Percentiles rank a stretch among this genome's conserved stretches.
Conservation (phyloP, 768 basidiomycete species). For the Kwoniella sp. region DNA sequence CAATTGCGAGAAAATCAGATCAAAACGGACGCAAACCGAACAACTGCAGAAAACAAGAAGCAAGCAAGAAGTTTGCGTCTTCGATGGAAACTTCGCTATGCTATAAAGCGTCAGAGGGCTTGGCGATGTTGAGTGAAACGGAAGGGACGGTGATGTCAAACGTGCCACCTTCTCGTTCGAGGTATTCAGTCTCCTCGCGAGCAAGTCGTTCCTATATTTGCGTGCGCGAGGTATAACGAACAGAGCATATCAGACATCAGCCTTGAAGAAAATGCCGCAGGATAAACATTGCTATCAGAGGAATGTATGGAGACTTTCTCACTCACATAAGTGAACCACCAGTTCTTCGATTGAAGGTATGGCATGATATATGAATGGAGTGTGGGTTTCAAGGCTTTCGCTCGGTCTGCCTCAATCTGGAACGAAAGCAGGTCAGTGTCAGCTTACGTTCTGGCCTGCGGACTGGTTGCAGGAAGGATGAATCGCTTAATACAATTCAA, state of each 20-base stretch:
- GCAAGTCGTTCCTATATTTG: slow-evolving; percentile 31
- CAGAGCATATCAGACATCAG: not conserved
- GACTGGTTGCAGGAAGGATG: no score
- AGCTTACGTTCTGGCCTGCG: no score
- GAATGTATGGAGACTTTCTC: no score
- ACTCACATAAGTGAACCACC: slow-evolving; percentile 42
- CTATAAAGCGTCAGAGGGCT: slow-evolving; percentile 15
- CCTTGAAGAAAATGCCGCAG: no score
- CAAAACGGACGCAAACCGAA: no score
- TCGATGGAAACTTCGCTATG: not conserved
- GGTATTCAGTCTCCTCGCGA: slow-evolving; percentile 49
- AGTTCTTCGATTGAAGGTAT: slow-evolving; percentile 39
- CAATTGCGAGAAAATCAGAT: not conserved
- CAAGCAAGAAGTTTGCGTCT: not conserved
- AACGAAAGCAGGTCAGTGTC: not conserved
- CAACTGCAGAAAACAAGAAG: not conserved
- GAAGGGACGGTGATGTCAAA: slow-evolving; percentile 36
- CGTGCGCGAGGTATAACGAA: not conserved
- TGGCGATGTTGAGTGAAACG: slow-evolving; percentile 30
- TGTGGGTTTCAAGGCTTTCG: slow-evolving; percentile 33
- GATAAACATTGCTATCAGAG: no score
- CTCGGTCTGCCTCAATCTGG: slow-evolving; percentile 35
- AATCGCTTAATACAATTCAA: no score
- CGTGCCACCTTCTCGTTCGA: slow-evolving; percentile 51
- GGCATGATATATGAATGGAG: slow-evolving; percentile 35